phyloP scores from a whole-genome alignment of 352 stramenopile genomes.

The Blastocystis sp. region DNA sequence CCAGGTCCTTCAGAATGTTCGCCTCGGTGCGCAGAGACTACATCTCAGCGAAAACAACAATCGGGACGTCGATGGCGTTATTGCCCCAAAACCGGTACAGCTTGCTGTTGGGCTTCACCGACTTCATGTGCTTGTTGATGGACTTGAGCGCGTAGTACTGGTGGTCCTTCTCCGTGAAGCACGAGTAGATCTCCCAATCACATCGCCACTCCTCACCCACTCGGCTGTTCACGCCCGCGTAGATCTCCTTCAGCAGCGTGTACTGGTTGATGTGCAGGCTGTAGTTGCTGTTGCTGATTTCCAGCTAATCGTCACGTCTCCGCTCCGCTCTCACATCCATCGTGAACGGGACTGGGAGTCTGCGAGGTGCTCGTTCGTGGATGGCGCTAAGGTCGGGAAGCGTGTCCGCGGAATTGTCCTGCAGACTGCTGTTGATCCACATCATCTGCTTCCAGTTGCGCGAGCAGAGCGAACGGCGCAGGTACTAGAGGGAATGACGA shows the following conservation, averaged over 20 bases:
- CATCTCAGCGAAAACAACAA: not conserved
- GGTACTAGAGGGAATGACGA: slow-evolving; percentile 16
- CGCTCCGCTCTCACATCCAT: not conserved
- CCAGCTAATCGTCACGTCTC: slow-evolving; percentile 3
- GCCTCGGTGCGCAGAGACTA: slow-evolving; percentile 75
- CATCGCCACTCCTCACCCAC: not conserved
- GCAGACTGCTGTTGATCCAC: slow-evolving; percentile 49
- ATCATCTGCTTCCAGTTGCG: slow-evolving; percentile 67
- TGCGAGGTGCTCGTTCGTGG: slow-evolving; percentile 3
- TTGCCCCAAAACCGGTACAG: slow-evolving; percentile 66
- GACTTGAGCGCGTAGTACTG: slow-evolving; percentile 66
- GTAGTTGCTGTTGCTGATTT: slow-evolving; percentile 16
- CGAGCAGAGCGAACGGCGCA: slow-evolving; percentile 22
- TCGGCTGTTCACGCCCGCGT: slow-evolving; percentile 42
- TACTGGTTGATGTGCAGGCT: slow-evolving; percentile 60
- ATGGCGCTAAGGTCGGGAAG: not conserved
- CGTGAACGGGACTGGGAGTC: slow-evolving; percentile 12
- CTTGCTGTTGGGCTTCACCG: slow-evolving; percentile 47
- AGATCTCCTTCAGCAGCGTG: slow-evolving; percentile 53
- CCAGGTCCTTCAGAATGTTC: slow-evolving; percentile 85
- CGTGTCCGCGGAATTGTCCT: slow-evolving; percentile 18
- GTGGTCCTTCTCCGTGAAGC: slow-evolving; percentile 6
- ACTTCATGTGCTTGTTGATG: slow-evolving; percentile 68
- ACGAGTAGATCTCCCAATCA: slow-evolving; percentile 52
- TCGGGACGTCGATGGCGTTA: slow-evolving; percentile 54